A percentile compares a stretch with the other conserved stretches of the same genome.
Conservation (phyloP, 371 early-diverging fungal genomes). For the Haplosporangium sp. region DNA sequence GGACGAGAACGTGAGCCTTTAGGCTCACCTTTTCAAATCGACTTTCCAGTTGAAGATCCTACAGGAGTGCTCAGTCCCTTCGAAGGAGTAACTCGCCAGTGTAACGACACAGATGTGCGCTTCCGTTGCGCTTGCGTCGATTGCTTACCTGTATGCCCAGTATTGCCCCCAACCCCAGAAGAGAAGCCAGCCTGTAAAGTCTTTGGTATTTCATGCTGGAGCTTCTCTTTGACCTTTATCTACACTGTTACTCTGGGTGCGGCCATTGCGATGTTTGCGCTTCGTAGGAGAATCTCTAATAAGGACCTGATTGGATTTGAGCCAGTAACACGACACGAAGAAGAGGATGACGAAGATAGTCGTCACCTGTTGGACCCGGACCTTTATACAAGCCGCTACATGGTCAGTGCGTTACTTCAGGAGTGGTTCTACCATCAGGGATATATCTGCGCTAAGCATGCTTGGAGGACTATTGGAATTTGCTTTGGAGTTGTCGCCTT, state of each 20-base stretch:
- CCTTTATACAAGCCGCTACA: conserved; percentile 67
- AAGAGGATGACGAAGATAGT: conserved; percentile 58
- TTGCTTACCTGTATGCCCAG: conserved; percentile 71
- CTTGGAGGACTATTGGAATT: conserved; percentile 65
- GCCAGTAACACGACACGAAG: conserved; percentile 62
- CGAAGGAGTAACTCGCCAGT: conserved; percentile 61
- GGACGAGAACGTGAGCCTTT: conserved; percentile 68
- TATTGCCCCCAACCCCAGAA: conserved; percentile 63
- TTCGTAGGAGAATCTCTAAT: conserved; percentile 37
- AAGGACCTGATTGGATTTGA: conserved; percentile 64
- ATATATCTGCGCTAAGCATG: conserved; percentile 70
- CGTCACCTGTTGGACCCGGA: conserved; percentile 67
- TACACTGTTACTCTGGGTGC: conserved; percentile 61
- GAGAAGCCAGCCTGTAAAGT: conserved; percentile 67
- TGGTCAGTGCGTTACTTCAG: conserved; percentile 69
- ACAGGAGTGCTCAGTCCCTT: conserved; percentile 54
- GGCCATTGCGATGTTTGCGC: conserved; percentile 44
- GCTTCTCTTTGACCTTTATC: conserved; percentile 65
- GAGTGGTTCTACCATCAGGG: conserved; percentile 79
- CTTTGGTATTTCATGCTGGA: conserved; percentile 70
- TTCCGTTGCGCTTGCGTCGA: conserved; percentile 83
- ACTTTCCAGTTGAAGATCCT: conserved; percentile 63
- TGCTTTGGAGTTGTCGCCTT: conserved; percentile 62
- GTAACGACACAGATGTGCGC: conserved; percentile 69
- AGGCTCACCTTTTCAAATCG: conserved; percentile 81